Evolutionary conservation across 2,329 filamentous ascomycete genomes (phyloP).

Genomic region (Xylaria sp.): DNA sequence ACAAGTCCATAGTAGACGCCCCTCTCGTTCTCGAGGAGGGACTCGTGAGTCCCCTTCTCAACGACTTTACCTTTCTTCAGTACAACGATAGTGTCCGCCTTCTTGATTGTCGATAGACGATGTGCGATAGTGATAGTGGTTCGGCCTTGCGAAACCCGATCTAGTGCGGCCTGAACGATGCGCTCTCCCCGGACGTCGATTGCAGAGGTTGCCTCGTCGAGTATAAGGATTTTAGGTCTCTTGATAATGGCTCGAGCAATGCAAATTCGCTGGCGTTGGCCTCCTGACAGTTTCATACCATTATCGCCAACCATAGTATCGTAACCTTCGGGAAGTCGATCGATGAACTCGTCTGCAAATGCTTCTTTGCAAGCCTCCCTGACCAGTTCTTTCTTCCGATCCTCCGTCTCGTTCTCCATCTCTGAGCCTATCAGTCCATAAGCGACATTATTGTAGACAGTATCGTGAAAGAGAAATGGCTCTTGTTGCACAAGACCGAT

Average conservation of each 20-base stretch:
- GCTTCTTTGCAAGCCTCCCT: slow-evolving; percentile 73
- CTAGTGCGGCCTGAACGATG: slow-evolving; percentile 73
- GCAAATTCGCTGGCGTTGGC: slow-evolving; percentile 84
- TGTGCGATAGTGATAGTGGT: slow-evolving; percentile 82
- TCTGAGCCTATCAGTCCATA: slow-evolving; percentile 66
- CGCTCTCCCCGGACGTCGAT: slow-evolving; percentile 65
- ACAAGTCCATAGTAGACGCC: slow-evolving; percentile 77
- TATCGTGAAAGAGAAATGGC: slow-evolving; percentile 74
- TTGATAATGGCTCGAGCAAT: slow-evolving; percentile 81
- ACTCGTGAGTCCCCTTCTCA: slow-evolving; percentile 80
- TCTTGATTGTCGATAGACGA: slow-evolving; percentile 78
- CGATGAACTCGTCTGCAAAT: slow-evolving; percentile 76
- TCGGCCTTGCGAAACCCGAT: slow-evolving; percentile 69
- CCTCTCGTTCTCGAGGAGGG: slow-evolving; percentile 68
- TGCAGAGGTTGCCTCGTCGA: slow-evolving; percentile 82
- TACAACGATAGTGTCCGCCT: slow-evolving; percentile 83
- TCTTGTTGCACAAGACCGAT: slow-evolving; percentile 77
- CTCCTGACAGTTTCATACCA: slow-evolving; percentile 83
- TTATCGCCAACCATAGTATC: slow-evolving; percentile 80
- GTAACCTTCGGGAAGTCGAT: slow-evolving; percentile 73
- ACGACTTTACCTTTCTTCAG: slow-evolving; percentile 76
- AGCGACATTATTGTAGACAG: slow-evolving; percentile 71
- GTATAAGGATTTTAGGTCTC: slow-evolving; percentile 75
- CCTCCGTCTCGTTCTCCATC: slow-evolving; percentile 64
- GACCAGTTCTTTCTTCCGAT: slow-evolving; percentile 69